Conservation (phyloP, 2,329 filamentous ascomycete species). For the Trichoderma harzianum region DNA sequence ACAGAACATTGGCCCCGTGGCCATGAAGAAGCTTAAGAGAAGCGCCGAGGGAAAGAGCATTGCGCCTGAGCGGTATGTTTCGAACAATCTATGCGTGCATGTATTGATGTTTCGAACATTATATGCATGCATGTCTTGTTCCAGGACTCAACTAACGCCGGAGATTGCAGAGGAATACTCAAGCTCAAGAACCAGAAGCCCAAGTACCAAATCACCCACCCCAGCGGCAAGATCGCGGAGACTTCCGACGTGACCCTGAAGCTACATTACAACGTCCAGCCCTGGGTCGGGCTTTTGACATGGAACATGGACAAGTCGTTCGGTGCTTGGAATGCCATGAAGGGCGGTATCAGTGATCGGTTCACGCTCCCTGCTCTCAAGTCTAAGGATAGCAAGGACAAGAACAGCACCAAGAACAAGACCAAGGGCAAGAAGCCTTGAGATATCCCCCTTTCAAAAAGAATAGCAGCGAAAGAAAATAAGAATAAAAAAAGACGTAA, state of each 20-base stretch:
- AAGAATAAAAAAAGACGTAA: background rate
- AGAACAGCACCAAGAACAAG: slow-evolving; percentile 16
- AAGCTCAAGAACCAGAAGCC: slow-evolving; percentile 79
- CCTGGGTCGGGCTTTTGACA: slow-evolving; percentile 85
- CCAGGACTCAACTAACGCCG: background rate
- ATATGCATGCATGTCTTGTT: background rate
- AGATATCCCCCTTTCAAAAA: background rate
- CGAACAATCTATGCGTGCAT: background rate
- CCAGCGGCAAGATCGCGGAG: slow-evolving; percentile 72
- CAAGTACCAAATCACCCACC: slow-evolving; percentile 97
- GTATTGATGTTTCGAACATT: slow-evolving; percentile 22
- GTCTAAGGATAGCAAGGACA: slow-evolving; percentile 44
- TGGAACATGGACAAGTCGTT: slow-evolving; percentile 66
- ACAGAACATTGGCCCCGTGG: slow-evolving; percentile 56
- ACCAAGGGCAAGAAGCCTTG: slow-evolving; percentile 13
- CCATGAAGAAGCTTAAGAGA: slow-evolving; percentile 60
- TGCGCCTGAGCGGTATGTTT: slow-evolving; percentile 52
- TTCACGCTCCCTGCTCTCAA: slow-evolving; percentile 67
- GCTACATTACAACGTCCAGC: slow-evolving; percentile 95
- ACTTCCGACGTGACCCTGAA: slow-evolving; percentile 71
- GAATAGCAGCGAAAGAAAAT: background rate
- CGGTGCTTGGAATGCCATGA: slow-evolving; percentile 62
- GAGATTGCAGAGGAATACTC: slow-evolving; percentile 60
- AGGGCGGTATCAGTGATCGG: slow-evolving; percentile 59
- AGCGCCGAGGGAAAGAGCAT: slow-evolving; percentile 58